Percentiles rank a stretch among this genome's conserved stretches.
Evolutionary conservation across 129 eudicot species (phyloP).

Genomic region (Lactuca sativa): DNA sequence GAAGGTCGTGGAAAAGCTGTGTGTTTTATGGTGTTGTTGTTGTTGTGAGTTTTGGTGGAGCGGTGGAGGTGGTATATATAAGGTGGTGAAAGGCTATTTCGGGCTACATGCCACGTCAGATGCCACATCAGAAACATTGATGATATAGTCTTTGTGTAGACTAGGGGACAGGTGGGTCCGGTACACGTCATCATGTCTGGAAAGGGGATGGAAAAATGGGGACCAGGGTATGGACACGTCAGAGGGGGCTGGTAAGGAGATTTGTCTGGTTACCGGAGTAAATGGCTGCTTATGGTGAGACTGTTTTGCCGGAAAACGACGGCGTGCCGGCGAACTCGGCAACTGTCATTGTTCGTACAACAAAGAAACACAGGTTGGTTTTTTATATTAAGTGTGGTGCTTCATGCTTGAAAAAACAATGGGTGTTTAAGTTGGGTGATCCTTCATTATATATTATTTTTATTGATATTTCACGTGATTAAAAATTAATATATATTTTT

Average conservation of each 20-base stretch:
- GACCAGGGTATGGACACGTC: slow-evolving; percentile 49
- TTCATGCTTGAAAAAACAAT: slow-evolving; percentile 8
- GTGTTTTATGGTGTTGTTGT: slow-evolving; percentile 1
- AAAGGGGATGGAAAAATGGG: slow-evolving; percentile 38
- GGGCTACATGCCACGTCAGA: slow-evolving; percentile 14
- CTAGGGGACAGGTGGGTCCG: slow-evolving; percentile 47
- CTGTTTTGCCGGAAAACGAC: slow-evolving; percentile 44
- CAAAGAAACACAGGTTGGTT: neutral
- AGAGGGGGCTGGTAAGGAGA: slow-evolving; percentile 28
- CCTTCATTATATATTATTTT: neutral
- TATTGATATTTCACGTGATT: neutral
- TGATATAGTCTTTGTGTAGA: slow-evolving; percentile 14
- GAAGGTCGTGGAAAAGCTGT: neutral
- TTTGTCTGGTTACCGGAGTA: slow-evolving; percentile 42
- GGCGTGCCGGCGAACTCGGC: slow-evolving; percentile 30
- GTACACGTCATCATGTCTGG: slow-evolving; percentile 34
- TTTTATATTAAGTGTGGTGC: neutral
- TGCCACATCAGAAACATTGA: slow-evolving; percentile 25
- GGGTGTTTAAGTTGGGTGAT: slow-evolving; percentile 7
- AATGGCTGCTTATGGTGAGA: slow-evolving; percentile 38
- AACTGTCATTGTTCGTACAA: slow-evolving; percentile 1
- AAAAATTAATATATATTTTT: neutral
- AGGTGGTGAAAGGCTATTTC: slow-evolving; percentile 17
- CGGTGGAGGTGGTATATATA: slow-evolving; percentile 34
- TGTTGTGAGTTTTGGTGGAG: slow-evolving; percentile 18